These are phyloP conservation scores for Periconia sp. DNA, from an alignment of 2,329 filamentous ascomycete species.

Conservation along the genomic window DNA sequence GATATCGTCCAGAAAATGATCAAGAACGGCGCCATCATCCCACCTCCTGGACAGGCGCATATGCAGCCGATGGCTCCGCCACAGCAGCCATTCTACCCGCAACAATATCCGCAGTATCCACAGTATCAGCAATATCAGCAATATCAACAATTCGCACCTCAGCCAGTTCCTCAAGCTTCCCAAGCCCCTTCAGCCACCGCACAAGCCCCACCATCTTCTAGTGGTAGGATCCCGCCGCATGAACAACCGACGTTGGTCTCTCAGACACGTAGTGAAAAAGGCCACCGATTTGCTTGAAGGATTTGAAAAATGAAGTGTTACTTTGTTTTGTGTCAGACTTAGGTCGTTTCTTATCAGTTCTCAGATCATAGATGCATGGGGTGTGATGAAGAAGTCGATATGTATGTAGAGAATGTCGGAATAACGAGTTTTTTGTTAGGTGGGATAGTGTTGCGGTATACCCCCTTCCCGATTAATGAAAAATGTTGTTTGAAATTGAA, in stretches of 20 bases:
- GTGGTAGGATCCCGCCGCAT: background rate
- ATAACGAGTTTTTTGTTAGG: too few species aligned
- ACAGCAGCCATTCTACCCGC: slow-evolving; percentile 10
- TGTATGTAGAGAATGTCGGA: too few species aligned
- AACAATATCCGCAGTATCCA: slow-evolving; percentile 15
- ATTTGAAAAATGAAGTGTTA: background rate
- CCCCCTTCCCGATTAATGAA: too few species aligned
- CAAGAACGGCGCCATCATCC: slow-evolving; percentile 29
- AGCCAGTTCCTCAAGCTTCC: background rate
- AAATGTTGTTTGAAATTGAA: too few species aligned
- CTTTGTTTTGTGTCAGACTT: too few species aligned
- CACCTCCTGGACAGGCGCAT: slow-evolving; percentile 20
- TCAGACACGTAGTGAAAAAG: background rate
- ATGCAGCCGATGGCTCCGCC: slow-evolving; percentile 12
- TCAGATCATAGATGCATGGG: too few species aligned
- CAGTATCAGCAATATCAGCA: slow-evolving; percentile 12
- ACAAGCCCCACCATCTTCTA: background rate
- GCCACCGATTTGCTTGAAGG: background rate
- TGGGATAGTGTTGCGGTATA: too few species aligned
- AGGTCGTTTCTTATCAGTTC: too few species aligned
- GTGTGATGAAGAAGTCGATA: too few species aligned
- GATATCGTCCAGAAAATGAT: slow-evolving; percentile 40
- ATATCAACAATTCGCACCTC: background rate
- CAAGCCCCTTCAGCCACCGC: background rate
- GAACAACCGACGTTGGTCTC: background rate